These are phyloP conservation scores for Amylocarpus encephaloides DNA, from an alignment of 2,329 filamentous ascomycete species.

Conservation along the genomic window DNA sequence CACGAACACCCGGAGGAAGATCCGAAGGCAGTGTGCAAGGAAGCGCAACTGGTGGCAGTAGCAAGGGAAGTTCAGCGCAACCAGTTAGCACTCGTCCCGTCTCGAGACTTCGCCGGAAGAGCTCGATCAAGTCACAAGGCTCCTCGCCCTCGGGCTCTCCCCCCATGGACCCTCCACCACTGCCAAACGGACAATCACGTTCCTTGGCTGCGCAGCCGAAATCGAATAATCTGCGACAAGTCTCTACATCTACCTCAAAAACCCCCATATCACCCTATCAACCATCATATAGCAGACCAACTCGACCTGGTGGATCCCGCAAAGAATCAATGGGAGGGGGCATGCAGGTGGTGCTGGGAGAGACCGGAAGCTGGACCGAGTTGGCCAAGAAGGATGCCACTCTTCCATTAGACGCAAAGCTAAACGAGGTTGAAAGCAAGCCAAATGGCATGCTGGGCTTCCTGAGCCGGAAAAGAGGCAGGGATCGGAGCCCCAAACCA, in stretches of 20 bases:
- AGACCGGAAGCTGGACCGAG: constrained; percentile 84
- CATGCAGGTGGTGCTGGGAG: constrained; percentile 85
- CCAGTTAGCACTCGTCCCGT: constrained; percentile 14
- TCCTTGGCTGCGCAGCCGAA: not conserved
- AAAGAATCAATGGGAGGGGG: constrained; percentile 50
- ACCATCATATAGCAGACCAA: constrained; percentile 23
- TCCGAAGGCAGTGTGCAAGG: not conserved
- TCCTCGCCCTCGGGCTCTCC: constrained; percentile 25
- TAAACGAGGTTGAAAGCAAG: constrained; percentile 43
- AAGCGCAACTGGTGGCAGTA: not conserved
- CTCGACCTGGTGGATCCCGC: constrained; percentile 22
- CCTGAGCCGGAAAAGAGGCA: constrained; percentile 79
- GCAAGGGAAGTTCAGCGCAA: constrained; percentile 10
- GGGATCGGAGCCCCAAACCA: constrained; percentile 87
- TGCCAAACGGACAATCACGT: constrained; percentile 16
- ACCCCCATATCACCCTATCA: constrained; percentile 27
- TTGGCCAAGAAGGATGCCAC: constrained; percentile 79
- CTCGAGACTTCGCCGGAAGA: constrained; percentile 17
- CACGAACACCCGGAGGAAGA: not conserved
- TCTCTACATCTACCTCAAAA: constrained; percentile 2
- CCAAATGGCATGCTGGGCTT: constrained; percentile 87
- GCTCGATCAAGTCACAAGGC: constrained; percentile 23
- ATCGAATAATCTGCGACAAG: not conserved
- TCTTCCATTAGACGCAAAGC: constrained; percentile 59
- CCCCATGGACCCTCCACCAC: constrained; percentile 19